Base-by-base conservation (phyloP, 257 asterid genomes). In the Coffea eugenioides region DNA sequence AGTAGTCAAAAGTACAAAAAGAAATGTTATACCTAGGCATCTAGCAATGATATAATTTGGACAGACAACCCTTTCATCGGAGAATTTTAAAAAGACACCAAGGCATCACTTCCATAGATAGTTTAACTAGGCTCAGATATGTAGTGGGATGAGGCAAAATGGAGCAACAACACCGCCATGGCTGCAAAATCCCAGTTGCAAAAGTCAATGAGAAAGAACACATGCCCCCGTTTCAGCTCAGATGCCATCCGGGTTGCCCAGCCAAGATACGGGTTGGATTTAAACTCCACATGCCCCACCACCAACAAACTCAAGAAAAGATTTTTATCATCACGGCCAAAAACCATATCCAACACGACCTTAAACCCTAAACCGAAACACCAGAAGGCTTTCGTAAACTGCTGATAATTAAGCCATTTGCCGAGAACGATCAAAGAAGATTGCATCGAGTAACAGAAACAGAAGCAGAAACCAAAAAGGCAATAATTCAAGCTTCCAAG, bases 171-270 rank as follows among this genome's bases (percentile, higher is more conserved):
- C 52, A 13, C 46, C 45, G 80, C 82, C 79, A 82, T 80, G 84
- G 88, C 83, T 85, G 88, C 88, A 80, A 80, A 80, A 70, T 69
- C 65, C 79, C 68, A 52, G 79, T 67, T 51, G 82, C 77, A 66
- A 54, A 11, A 12, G 51, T 27, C 39, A 69, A 69, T n/a, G 8
- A 52, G 52, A 56, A 69, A 65, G 43, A 39, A 39, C 43, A 39
- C 43, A 39, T 39, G 43, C 43, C 25, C 80, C 73, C 75, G 20
- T 14, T 20, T 75, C 51, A 65, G 61, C 64, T 56, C 79, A 71
- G n/a, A 25, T 45, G 31, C 75, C 76, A 13, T 69, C 61, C 43
- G 7, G 10, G 77, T 72, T 81, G 86, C 82, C 43, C 43, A 39
- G 43, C 43, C 43, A 39, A 39, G 43, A 39, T 39, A 39, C 43